Conservation (phyloP, 352 stramenopile species). For the Globisporangium polare region DNA sequence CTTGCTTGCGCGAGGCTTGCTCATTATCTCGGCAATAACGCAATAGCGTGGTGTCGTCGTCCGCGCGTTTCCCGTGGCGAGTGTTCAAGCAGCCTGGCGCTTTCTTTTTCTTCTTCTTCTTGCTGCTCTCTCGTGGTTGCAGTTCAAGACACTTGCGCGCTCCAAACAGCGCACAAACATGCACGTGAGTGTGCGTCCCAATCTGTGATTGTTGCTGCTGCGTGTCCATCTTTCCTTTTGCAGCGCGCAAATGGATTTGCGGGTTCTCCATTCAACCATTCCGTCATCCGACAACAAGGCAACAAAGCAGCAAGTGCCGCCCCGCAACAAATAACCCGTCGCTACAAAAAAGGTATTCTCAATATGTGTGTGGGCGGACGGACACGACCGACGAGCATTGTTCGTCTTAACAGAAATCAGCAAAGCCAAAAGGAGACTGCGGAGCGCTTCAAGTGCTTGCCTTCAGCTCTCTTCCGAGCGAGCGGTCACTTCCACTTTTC, state of each 20-base stretch:
- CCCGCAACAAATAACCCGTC: no score
- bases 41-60: neutral
- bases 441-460: neutral
- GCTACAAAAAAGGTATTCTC: no score
- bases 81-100: neutral
- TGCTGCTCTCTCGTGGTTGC: slow-evolving; percentile 2
- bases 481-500: neutral
- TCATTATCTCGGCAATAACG: neutral
- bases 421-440: neutral
- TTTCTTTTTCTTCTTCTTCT: neutral
- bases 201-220: neutral
- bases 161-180: neutral
- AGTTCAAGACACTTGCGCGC: neutral
- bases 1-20: slow-evolving; percentile 3
- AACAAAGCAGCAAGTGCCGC: no score
- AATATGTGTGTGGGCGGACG: no score
- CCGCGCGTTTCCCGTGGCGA: neutral
- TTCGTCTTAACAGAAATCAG: neutral
- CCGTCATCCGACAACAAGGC: no score
- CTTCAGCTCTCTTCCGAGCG: slow-evolving; percentile 4
- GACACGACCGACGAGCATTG: no score
- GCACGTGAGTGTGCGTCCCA: slow-evolving; percentile 2
- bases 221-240: neutral
- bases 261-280: no score
- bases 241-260: neutral